phyloP scores from a whole-genome alignment of 176 grass and related monocot species.

The Typha latifolia region DNA sequence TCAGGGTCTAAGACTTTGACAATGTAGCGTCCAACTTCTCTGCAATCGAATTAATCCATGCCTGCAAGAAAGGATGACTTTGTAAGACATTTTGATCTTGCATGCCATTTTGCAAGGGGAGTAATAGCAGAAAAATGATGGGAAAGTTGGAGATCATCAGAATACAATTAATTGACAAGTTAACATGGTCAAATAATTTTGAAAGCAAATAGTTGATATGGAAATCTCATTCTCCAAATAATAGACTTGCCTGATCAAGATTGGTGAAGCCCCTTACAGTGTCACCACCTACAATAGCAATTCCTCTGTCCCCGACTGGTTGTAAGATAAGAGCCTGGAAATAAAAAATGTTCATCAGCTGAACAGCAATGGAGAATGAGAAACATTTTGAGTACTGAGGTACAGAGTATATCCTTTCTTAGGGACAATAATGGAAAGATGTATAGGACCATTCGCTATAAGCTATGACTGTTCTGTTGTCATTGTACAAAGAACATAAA shows the following conservation, averaged over 20 bases:
- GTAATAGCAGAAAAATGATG: no score
- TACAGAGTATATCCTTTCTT: no score
- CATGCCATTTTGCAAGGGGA: neutral
- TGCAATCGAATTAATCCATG: conserved; percentile 78
- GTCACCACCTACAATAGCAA: conserved; percentile 71
- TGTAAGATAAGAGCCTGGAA: conserved; percentile 70
- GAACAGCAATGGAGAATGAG: conserved; percentile 4
- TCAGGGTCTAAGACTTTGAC: conserved; percentile 32
- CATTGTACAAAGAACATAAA: no score
- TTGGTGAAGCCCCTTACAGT: conserved; percentile 81
- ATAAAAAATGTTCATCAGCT: conserved; percentile 1
- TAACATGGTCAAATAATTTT: neutral
- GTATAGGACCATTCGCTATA: no score
- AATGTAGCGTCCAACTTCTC: conserved; percentile 81
- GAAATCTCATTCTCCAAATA: neutral
- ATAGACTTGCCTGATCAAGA: conserved; percentile 54
- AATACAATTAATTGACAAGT: no score
- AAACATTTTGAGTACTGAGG: neutral
- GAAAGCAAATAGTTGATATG: neutral
- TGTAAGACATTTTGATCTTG: neutral
- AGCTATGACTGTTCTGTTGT: no score
- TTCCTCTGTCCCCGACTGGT: conserved; percentile 68
- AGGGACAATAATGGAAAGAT: no score
- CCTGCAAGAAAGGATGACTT: conserved; percentile 27
- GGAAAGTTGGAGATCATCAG: no score